Percentiles rank a stretch among this genome's conserved stretches.
phyloP scores from a whole-genome alignment of 257 asterid genomes.

The Craterostigma plantagineum region DNA sequence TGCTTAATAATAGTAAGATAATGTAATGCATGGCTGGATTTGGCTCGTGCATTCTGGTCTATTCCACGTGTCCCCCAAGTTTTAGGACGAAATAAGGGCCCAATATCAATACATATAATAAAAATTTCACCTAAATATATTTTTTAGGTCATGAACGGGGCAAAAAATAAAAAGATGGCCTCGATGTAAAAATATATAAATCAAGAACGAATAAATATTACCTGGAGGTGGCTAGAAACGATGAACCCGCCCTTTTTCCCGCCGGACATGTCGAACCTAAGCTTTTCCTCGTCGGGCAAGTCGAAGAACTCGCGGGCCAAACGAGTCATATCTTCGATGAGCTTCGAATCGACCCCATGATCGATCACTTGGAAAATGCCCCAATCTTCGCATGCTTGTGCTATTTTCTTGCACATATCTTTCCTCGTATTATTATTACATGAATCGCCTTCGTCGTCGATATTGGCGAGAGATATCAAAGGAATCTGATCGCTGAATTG shows the following conservation, averaged over 20 bases:
- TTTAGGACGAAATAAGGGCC: no score
- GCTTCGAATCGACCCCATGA: conserved; percentile 38
- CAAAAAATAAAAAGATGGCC: no score
- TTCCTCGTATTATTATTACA: conserved; percentile 9
- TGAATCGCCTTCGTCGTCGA: conserved; percentile 12
- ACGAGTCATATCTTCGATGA: conserved; percentile 30
- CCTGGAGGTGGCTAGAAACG: conserved; percentile 80
- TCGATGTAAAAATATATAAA: no score
- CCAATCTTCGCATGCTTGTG: conserved; percentile 74
- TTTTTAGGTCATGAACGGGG: no score
- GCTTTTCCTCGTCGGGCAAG: conserved; percentile 42
- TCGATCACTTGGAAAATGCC: conserved; percentile 76
- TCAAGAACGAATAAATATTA: conserved; percentile 8
- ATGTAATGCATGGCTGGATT: no score
- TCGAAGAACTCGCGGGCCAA: conserved; percentile 43
- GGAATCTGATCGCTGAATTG: conserved; percentile 67
- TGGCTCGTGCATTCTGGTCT: no score
- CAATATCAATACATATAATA: no score
- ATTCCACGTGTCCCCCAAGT: no score
- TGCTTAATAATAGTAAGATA: no score
- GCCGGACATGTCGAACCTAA: conserved; percentile 58
- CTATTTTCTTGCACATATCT: conserved; percentile 39
- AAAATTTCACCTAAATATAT: no score
- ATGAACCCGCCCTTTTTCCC: conserved; percentile 80
- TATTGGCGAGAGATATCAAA: conserved; percentile 59